These are phyloP conservation scores for Astrocystis sublimbata DNA, from an alignment of 495 filamentous ascomycete genomes.

Conservation along the genomic window DNA sequence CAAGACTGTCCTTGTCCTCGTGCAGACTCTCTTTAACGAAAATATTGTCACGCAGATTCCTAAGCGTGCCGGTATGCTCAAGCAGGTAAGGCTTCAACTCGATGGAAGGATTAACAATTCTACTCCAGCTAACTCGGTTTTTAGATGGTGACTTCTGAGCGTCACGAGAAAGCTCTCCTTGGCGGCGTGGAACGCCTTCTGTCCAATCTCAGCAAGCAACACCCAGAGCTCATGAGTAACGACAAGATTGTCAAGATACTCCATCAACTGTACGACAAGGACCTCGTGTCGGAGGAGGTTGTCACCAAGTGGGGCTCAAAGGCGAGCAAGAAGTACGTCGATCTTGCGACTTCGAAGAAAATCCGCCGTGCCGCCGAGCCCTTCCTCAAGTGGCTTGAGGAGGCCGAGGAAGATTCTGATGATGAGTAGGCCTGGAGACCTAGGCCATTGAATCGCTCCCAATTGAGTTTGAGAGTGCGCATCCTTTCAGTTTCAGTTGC, in stretches of 20 bases:
- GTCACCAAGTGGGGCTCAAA: conserved; percentile 89
- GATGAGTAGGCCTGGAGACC: conserved; percentile 44
- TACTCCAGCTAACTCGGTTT: conserved; percentile 35
- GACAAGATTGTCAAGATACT: conserved; percentile 81
- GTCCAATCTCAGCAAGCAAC: conserved; percentile 64
- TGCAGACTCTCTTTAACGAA: conserved; percentile 91
- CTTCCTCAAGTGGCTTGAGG: conserved; percentile 92
- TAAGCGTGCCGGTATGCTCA: conserved; percentile 77
- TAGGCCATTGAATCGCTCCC: not conserved
- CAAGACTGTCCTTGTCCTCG: conserved; percentile 86
- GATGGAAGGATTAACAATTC: not conserved
- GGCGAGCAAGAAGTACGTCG: conserved; percentile 97
- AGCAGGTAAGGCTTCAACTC: conserved; percentile 57
- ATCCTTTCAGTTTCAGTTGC: not conserved
- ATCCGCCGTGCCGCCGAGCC: conserved; percentile 91
- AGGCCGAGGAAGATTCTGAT: conserved; percentile 80
- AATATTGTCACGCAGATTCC: conserved; percentile 80
- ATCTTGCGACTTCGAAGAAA: conserved; percentile 85
- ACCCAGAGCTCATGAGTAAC: conserved; percentile 65
- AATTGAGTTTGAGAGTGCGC: not conserved
- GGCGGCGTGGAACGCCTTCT: conserved; percentile 94
- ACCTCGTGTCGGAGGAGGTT: conserved; percentile 82
- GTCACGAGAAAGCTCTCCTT: conserved; percentile 95
- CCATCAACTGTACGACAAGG: conserved; percentile 81
- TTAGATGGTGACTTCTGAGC: conserved; percentile 81